Base-by-base conservation (phyloP, 2,329 filamentous ascomycete genomes). In the Fonsecaea pedrosoi region DNA sequence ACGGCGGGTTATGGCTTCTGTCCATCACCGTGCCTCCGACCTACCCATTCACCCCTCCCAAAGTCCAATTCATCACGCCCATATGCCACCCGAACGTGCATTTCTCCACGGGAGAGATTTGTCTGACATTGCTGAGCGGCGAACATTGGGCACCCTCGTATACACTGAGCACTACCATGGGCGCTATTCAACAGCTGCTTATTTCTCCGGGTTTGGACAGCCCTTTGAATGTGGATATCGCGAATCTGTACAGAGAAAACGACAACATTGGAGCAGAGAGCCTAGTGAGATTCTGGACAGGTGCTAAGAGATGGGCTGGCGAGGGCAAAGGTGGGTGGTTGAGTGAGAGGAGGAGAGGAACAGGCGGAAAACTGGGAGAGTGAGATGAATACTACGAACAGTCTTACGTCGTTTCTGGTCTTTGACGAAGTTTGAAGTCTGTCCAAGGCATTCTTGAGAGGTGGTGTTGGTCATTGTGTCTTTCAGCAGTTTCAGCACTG, bases 131-230 rank as follows among this genome's bases (percentile, higher is more conserved):
- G 69, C 84, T 99, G 59, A 88, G 86, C 67, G 83, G 81, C 0
- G 80, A 82, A 75, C 85, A 89, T 18, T 98, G 94, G 94, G 90
- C 91, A 66, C 92, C 94, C 0, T 89, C 92, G 18, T 95, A 97
- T 78, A 94, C 90, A 48, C 85, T 98, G 4, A 78, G 76, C 13
- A 75, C 74, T n/a, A 82, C 79, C 2, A 73, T 83, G 60, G 78
- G 78, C 8, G 81, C 82, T 4, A 78, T 84, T 32, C 81, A 83
- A 62, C 79, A 81, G 73, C 72, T 84, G 64, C 74, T 84, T 58
- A 80, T 75, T 9, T 78, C 82, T 62, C 81, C 82, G 32, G 74
- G 77, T 15, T 77, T 81, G 10, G 82, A 84, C 53, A 82, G 79
- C 62, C 82, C 82, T 56, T 71, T 84, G 55, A 84, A 84, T 70